Evolutionary conservation across 2,329 filamentous ascomycete species (phyloP), one percentile per base, ranked within the genome.

Genomic region (Fusarium globosum): DNA sequence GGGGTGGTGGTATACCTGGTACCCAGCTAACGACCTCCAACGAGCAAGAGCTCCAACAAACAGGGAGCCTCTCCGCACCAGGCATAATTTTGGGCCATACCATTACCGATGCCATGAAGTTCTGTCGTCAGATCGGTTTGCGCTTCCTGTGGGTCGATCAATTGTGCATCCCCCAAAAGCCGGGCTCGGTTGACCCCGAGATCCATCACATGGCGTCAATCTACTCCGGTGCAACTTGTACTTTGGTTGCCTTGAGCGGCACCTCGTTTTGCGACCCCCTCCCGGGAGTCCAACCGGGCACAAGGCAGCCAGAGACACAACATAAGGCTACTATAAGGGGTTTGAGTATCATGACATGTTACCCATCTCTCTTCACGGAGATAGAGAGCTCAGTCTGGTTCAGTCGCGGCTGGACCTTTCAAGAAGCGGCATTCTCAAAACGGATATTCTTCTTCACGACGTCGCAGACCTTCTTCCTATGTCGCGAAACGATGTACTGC

Each of bases 241-340:
- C 28, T 13, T n/a, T 49, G 28, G 28, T 49, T 7, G 46, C 46
- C 26, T n/a, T 49, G 3, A 49, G 46, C 11, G 20, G 46, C 14
- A 49, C 14, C 9, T 6, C 20, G 0, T 30, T 49, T 30, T 4
- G 10, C 0, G 46, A 49, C 10, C 28, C 46, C 4, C 10, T 49
- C 0, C 14, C 28, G 0, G 46, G 45, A 1, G 46, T 49, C 3
- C 28, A 14, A 6, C 7, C 28, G 0, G 28, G 20, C 3, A 30
- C 28, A 16, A n/a, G 46, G 3, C 10, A 7, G n/a, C 14, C 20
- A 2, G 28, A 18, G 10, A 3, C 14, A 16, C 26, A 49, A 6
- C 14, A 49, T 3, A 14, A n/a, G 20, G 46, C 46, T 7, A 30
- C 15, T 6, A 6, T 48, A 30, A 6, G 6, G 16, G 28, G 26